phyloP scores from a whole-genome alignment of 2,329 filamentous ascomycete genomes.

The Colletotrichum paranaense region DNA sequence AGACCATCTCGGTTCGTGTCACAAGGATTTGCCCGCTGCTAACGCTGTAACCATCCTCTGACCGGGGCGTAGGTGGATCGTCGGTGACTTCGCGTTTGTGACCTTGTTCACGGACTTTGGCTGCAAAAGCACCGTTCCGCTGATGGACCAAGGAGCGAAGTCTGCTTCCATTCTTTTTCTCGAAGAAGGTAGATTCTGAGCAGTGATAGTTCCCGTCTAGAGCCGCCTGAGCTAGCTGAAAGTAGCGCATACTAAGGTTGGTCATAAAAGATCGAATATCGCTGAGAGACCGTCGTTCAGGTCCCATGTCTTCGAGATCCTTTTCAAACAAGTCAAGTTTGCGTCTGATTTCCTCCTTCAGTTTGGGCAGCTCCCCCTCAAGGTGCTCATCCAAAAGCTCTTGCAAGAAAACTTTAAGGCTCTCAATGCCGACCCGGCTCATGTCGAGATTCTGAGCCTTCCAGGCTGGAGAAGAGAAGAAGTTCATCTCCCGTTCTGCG shows the following conservation, averaged over 20 bases:
- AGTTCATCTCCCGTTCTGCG: conserved; percentile 47
- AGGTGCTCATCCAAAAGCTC: conserved; percentile 61
- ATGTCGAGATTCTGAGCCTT: conserved; percentile 41
- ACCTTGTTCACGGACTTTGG: conserved; percentile 54
- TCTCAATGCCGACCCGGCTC: conserved; percentile 56
- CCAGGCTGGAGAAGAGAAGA: conserved; percentile 58
- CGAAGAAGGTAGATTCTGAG: conserved; percentile 60
- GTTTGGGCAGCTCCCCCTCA: conserved; percentile 49
- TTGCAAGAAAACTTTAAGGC: conserved; percentile 61
- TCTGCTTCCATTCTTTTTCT: conserved; percentile 52
- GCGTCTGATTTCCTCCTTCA: conserved; percentile 50
- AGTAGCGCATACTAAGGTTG: conserved; percentile 56
- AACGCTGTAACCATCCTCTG: neutral
- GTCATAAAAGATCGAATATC: conserved; percentile 63
- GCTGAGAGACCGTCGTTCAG: conserved; percentile 52
- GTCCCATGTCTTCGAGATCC: conserved; percentile 59
- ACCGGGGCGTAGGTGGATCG: neutral
- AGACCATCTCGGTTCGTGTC: neutral
- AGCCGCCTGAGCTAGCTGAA: conserved; percentile 55
- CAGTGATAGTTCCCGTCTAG: conserved; percentile 60
- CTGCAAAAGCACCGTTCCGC: conserved; percentile 57
- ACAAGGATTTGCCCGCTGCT: conserved; percentile 36
- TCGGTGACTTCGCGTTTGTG: conserved; percentile 43
- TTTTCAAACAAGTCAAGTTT: conserved; percentile 41
- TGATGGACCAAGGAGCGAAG: conserved; percentile 67